Evolutionary conservation across 2,329 filamentous ascomycete species (phyloP).

Genomic region (Fusarium incarnatum): DNA sequence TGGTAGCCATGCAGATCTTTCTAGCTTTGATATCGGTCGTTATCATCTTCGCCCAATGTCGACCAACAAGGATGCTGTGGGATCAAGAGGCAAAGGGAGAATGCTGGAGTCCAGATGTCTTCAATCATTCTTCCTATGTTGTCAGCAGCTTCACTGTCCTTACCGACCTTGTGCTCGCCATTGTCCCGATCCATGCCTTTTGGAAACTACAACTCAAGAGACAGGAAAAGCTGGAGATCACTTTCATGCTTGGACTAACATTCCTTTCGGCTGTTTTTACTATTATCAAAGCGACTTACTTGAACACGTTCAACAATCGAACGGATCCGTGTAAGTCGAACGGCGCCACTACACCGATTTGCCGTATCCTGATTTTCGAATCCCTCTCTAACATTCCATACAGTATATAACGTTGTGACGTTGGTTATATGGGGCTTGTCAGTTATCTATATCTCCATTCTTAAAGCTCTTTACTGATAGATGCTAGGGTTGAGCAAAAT

Average conservation of each 20-base stretch:
- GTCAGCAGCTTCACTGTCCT: slow-evolving; percentile 27
- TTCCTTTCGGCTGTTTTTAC: slow-evolving; percentile 22
- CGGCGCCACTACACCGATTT: neutral
- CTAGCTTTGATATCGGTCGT: neutral
- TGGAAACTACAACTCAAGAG: slow-evolving; percentile 19
- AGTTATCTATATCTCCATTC: neutral
- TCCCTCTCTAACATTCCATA: neutral
- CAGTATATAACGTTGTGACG: slow-evolving; percentile 17
- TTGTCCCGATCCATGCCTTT: slow-evolving; percentile 14
- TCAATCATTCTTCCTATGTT: slow-evolving; percentile 31
- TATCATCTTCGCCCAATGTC: slow-evolving; percentile 14
- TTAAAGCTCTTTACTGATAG: neutral
- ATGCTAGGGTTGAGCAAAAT: slow-evolving; percentile 19
- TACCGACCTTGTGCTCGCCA: slow-evolving; percentile 14
- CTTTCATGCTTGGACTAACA: slow-evolving; percentile 22
- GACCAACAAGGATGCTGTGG: neutral
- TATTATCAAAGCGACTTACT: slow-evolving; percentile 8
- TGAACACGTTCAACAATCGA: slow-evolving; percentile 3
- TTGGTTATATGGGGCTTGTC: slow-evolving; percentile 23
- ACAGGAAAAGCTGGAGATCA: slow-evolving; percentile 23
- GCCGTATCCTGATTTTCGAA: too few species aligned
- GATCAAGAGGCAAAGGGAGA: neutral
- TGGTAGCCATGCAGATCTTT: slow-evolving; percentile 4
- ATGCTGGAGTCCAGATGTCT: slow-evolving; percentile 13
- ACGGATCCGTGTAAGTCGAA: slow-evolving; percentile 5